Base-by-base conservation (phyloP, 2,329 filamentous ascomycete genomes). In the Trichoderma atrobrunneum region DNA sequence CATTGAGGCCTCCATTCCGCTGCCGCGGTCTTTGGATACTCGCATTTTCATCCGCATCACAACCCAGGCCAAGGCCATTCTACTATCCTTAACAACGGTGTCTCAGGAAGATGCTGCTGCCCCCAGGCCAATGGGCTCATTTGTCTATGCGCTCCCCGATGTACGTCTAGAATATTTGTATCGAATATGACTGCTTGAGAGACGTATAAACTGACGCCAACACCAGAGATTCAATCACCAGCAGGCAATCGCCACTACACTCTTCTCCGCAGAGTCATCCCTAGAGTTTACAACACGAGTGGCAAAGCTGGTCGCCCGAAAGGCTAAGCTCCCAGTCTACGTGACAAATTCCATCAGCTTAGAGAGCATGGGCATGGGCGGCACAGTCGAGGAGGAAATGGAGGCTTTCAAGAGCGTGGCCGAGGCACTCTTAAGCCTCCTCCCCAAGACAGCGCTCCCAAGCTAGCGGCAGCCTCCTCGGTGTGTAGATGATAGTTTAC, bases 71-170 rank as follows among this genome's bases (percentile, higher is more conserved):
- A 90, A 88, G 76, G 87, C 86, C 34, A 81, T 91, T 70, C 80
- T 89, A 69, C 79, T 92, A n/a, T 89, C 89, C 77, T 81, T 92
- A 60, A 89, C 89, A 1, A 91, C 90, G 0, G 84, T 87, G 4
- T 79, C 85, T 30, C 83, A 84, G 70, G 88, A 88, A 67, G 86
- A 89, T 56, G 79, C 81, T n/a, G 83, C 83, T 14, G 79, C 81
- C 10, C 79, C 85, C 8, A 84, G 87, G 54, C 84, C 87, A 64
- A 87, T 98, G 82, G 95, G 96, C 3, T 97, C 94, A 64, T 95
- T 98, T 79, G 93, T 98, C 60, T 98, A 97, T 80, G 93, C 95
- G 3, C 89, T 99, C 80, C 95, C 96, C 18, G 92, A 97, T 83
- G 96, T 97, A 84, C 77, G 84, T 80, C 16, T 54, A 11, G 18